phyloP scores from a whole-genome alignment of 2,329 filamentous ascomycete species.

The Fusarium chaquense region DNA sequence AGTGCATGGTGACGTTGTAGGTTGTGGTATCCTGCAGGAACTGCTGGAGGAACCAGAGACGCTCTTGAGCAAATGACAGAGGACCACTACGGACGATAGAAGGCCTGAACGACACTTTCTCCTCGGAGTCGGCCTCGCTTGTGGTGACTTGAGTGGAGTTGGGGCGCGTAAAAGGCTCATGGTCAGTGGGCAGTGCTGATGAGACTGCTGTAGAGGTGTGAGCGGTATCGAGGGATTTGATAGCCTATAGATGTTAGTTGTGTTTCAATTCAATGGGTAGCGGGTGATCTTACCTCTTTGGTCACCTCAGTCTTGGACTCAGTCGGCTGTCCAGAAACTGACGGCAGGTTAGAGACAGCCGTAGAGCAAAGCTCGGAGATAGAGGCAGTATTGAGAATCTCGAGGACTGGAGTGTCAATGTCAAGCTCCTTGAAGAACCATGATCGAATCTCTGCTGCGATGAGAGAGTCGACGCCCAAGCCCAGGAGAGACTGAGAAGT shows the following conservation, averaged over 20 bases:
- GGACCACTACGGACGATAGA: neutral
- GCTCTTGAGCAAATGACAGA: conserved; percentile 8
- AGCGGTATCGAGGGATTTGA: neutral
- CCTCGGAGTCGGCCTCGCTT: neutral
- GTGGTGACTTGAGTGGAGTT: conserved; percentile 8
- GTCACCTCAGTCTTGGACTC: neutral
- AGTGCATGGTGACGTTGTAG: conserved; percentile 5
- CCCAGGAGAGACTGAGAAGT: conserved; percentile 20
- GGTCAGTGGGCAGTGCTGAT: neutral
- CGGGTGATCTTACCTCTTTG: neutral
- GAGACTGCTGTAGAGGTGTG: neutral
- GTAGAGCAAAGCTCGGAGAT: conserved; percentile 17
- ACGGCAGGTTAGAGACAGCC: conserved; percentile 8
- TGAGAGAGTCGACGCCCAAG: conserved; percentile 50
- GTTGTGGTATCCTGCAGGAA: conserved; percentile 7
- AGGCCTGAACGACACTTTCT: neutral
- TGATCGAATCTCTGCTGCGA: conserved; percentile 56
- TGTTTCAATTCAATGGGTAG: neutral
- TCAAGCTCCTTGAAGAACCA: conserved; percentile 62
- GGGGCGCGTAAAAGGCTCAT: neutral
- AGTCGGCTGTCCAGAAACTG: neutral
- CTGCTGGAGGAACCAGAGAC: conserved; percentile 23
- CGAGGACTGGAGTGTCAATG: conserved; percentile 60
- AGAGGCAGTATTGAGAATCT: conserved; percentile 43
- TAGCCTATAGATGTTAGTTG: neutral